phyloP scores from a whole-genome alignment of 495 filamentous ascomycete genomes.

The Aspergillus egyptiacus region DNA sequence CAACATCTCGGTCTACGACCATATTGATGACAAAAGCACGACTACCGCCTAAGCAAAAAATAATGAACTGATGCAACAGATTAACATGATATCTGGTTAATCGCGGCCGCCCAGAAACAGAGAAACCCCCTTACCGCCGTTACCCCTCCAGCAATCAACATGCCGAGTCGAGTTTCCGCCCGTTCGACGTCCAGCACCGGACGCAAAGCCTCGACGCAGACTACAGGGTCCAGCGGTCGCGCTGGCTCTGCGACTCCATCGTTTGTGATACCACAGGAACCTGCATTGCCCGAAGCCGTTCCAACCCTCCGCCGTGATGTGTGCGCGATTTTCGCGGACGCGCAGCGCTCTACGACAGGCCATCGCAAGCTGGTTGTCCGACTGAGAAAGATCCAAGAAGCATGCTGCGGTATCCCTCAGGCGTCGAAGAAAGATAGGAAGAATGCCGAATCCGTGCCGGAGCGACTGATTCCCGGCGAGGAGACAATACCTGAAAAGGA shows the following conservation, averaged over 20 bases:
- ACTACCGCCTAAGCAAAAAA: not conserved
- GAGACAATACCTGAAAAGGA: constrained; percentile 71
- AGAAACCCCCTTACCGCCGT: constrained; percentile 13
- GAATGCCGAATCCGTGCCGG: constrained; percentile 24
- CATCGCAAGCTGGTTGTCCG: constrained; percentile 86
- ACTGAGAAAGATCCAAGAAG: constrained; percentile 80
- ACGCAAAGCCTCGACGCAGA: constrained; percentile 53
- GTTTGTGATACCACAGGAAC: constrained; percentile 65
- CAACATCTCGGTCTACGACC: not conserved
- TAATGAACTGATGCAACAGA: not conserved
- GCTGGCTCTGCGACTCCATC: constrained; percentile 57
- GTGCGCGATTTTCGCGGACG: constrained; percentile 74
- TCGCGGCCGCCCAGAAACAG: constrained; percentile 10
- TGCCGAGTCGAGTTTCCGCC: constrained; percentile 58
- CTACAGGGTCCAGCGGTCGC: constrained; percentile 52
- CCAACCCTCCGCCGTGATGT: constrained; percentile 70
- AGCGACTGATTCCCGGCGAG: constrained; percentile 36
- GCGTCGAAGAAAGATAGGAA: constrained; percentile 43
- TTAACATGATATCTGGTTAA: constrained; percentile 23
- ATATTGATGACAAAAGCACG: not conserved
- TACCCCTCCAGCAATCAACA: constrained; percentile 30
- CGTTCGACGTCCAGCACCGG: constrained; percentile 50
- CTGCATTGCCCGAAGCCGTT: constrained; percentile 44
- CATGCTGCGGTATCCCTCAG: constrained; percentile 71
- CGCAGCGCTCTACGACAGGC: constrained; percentile 78